A percentile compares a stretch with the other conserved stretches of the same genome.
phyloP scores from a whole-genome alignment of 2,329 filamentous ascomycete species.

The Aureobasidium sp. region DNA sequence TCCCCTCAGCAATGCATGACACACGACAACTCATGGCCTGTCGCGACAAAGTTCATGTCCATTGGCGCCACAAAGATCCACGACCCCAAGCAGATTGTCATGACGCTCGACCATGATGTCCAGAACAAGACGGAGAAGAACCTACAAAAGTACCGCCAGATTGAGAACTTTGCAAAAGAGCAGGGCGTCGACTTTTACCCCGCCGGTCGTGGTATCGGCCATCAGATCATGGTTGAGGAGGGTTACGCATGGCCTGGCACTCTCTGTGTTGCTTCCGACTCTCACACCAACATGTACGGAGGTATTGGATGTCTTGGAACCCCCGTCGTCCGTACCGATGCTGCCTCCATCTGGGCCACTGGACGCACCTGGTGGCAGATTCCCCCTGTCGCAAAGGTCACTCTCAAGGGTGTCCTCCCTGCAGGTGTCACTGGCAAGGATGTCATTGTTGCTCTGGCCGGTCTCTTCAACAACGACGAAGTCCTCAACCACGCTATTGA shows the following conservation, averaged over 20 bases:
- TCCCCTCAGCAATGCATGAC: slow-evolving; percentile 71
- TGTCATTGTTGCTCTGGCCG: slow-evolving; percentile 83
- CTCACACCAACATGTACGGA: slow-evolving; percentile 78
- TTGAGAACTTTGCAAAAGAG: slow-evolving; percentile 71
- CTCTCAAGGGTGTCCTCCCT: slow-evolving; percentile 66
- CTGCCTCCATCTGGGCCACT: slow-evolving; percentile 78
- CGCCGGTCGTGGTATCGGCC: slow-evolving; percentile 74
- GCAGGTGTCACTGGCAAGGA: slow-evolving; percentile 86
- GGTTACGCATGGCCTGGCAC: slow-evolving; percentile 81
- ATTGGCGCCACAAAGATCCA: slow-evolving; percentile 72
- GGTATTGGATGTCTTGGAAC: slow-evolving; percentile 71
- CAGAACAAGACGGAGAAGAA: slow-evolving; percentile 76
- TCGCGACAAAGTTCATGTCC: slow-evolving; percentile 72
- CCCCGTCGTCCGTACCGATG: slow-evolving; percentile 79
- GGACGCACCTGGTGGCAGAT: slow-evolving; percentile 82
- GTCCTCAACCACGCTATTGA: slow-evolving; percentile 89
- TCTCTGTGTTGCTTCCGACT: slow-evolving; percentile 70
- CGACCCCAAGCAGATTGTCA: slow-evolving; percentile 66
- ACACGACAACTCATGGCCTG: slow-evolving; percentile 76
- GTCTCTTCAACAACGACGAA: slow-evolving; percentile 77
- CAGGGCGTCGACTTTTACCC: slow-evolving; percentile 75
- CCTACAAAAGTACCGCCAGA: slow-evolving; percentile 72
- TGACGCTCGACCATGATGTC: slow-evolving; percentile 83
- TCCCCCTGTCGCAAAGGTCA: slow-evolving; percentile 75
- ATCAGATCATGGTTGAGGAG: slow-evolving; percentile 88